Conservation (phyloP, 208 protist genomes). For the Histomonas meleagridis region DNA sequence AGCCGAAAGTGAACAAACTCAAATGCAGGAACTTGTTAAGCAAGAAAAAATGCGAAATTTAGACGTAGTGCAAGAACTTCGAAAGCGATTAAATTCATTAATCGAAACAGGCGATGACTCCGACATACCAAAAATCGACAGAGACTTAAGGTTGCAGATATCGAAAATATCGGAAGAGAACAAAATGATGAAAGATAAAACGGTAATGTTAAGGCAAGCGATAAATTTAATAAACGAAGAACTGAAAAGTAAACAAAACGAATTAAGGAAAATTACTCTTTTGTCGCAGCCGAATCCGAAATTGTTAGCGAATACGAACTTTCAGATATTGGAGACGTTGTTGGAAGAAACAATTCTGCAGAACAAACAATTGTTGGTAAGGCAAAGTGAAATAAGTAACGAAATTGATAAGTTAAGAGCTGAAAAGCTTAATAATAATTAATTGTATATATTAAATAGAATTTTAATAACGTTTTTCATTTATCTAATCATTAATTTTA, state of each 20-base stretch:
- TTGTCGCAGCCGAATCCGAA: not conserved
- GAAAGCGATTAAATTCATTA: not conserved
- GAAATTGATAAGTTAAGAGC: too few relatives aligned
- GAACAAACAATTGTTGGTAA: not conserved
- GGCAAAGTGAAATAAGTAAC: too few relatives aligned
- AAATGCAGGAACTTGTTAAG: not conserved
- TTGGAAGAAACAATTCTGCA: not conserved
- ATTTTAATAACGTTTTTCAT: too few relatives aligned
- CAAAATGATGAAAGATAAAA: not conserved
- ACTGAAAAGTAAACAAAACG: not conserved
- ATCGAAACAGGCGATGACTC: not conserved
- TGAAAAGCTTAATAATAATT: too few relatives aligned
- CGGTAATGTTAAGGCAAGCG: not conserved
- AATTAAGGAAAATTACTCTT: not conserved
- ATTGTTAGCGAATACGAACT: not conserved
- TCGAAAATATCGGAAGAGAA: not conserved
- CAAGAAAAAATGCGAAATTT: not conserved
- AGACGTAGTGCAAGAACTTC: not conserved
- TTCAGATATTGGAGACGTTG: not conserved
- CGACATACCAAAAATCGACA: not conserved
- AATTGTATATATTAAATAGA: too few relatives aligned
- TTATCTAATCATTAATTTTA: too few relatives aligned
- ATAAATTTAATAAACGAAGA: not conserved
- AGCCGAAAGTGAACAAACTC: not conserved
- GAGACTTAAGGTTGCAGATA: not conserved